These are phyloP conservation scores for Phlyctochytrium arcticum DNA, from an alignment of 192 early-diverging fungal genomes.

Conservation along the genomic window DNA sequence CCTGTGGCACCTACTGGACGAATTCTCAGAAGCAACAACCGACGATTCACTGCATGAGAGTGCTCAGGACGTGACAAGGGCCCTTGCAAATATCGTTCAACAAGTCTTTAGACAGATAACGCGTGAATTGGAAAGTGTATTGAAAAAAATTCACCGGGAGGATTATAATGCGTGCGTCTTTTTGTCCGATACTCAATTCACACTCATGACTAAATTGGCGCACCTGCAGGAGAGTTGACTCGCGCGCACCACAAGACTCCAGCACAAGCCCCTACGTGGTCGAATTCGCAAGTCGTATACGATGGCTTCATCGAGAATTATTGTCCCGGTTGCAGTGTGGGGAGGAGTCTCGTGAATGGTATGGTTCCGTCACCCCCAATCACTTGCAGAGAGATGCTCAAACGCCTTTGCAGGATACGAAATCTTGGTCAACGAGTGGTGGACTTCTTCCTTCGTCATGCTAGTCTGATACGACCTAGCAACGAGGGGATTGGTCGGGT, in stretches of 20 bases:
- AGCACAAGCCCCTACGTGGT: slow-evolving; percentile 53
- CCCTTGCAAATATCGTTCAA: slow-evolving; percentile 39
- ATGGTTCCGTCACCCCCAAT: background rate
- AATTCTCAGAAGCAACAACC: slow-evolving; percentile 44
- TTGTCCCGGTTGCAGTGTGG: slow-evolving; percentile 56
- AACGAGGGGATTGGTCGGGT: slow-evolving; percentile 62
- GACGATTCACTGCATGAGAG: slow-evolving; percentile 49
- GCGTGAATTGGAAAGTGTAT: slow-evolving; percentile 47
- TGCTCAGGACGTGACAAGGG: slow-evolving; percentile 33
- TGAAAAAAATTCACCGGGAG: slow-evolving; percentile 64
- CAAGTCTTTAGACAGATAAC: slow-evolving; percentile 48
- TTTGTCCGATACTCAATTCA: no score
- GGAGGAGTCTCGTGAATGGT: slow-evolving; percentile 59
- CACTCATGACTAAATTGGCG: no score
- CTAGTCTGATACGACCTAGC: slow-evolving; percentile 55
- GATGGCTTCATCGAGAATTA: slow-evolving; percentile 56
- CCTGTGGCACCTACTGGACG: slow-evolving; percentile 54
- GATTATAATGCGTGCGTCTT: no score
- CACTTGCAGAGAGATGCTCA: background rate
- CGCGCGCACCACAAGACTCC: slow-evolving; percentile 24
- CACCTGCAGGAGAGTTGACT: no score
- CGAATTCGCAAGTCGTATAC: slow-evolving; percentile 54
- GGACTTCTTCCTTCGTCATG: slow-evolving; percentile 65
- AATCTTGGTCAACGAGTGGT: slow-evolving; percentile 39
- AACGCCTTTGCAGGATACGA: slow-evolving; percentile 29